Evolutionary conservation across 176 grass and related monocot species (phyloP), one percentile per base, ranked within the genome.

Genomic region (Tillandsia leiboldiana): DNA sequence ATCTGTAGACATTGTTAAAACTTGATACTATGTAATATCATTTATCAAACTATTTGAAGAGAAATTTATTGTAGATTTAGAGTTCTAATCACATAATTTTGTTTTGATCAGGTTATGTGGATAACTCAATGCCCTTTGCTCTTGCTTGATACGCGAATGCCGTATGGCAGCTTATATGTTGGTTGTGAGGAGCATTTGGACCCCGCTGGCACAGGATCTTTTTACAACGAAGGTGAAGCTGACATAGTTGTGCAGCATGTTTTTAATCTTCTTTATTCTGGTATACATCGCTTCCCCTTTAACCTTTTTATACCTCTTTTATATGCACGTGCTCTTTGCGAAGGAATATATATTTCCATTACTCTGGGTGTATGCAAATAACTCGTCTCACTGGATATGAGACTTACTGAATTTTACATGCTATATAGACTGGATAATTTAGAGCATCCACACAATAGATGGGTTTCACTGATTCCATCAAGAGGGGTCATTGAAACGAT

Each of bases 151-250:
- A 97, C 89, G 56, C 80, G 93, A 76, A 83, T 90, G 86, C 82
- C 86, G 72, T 90, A 90, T 72, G 89, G 89, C 64, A 71, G 74
- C 75, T 77, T 87, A 77, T 77, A 79, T 70, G 68, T 77, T 28
- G 81, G 87, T 61, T 92, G 93, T 72, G 82, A 83, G 79, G 89
- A 97, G 71, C 80, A 87, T 74, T 81, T 97, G 74, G 93, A 97
- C 62, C 86, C 84, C 72, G 84, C 89, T 75, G 93, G 89, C 51
- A 90, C 93, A 64, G 89, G 93, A 54, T 97, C 86, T 26, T 97
- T 92, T 70, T 97, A 92, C 79, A 92, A 97, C 77, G 86, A 97
- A 14, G 93, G 89, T 70, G 93, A 97, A 79, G 93, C 89, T 71
- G 83, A 97, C 53, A 90, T 85, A 75, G 93, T 87, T 67, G 78